Evolutionary conservation across 129 eudicot species (phyloP), one percentile per base, ranked within the genome.

Genomic region (Chrysanthemum lavandulifolium): DNA sequence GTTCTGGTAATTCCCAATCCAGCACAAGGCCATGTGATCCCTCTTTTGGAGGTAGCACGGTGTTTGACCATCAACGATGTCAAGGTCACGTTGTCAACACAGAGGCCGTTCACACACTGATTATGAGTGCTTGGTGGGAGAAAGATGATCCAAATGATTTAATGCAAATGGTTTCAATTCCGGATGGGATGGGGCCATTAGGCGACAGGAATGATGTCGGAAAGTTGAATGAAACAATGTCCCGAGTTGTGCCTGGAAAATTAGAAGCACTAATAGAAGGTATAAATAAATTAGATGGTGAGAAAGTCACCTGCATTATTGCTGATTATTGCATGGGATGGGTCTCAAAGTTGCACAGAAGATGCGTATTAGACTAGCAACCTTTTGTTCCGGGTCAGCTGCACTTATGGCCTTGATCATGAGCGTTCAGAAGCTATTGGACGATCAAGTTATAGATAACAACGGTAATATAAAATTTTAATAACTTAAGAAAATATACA

Each of bases 11-110:
- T 84, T 47, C 86, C 92, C 6, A 82, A 81, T 77, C 91, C 88
- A 13, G 88, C 88, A 61, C 95, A 88, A 79, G 95, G 95, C 33
- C 91, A 88, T 71, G 91, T 88, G 23, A 81, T 88, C 23, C 91
- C 95, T 12, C 13, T 83, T 19, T 65, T 85, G 84, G 91, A 88
- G 61, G 49, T 81, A 0, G 65, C 81, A 7, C 81, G 63, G 16
- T 10, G 74, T 48, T 61, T 88, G 18, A 72, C 71, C 12, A 52
- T 49, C 14, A 68, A 81, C 18, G 86, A 84, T 21, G 29, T 79
- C 67, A 79, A 65, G 72, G 81, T 83, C 66, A 88, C 86, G 4
- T 83, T 57, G 82, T 79, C 8, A 88, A 84, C 72, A 81, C 86
- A 4, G 81, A 83, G 6, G 76, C 78, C 71, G 72, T 18, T 47